phyloP scores from a whole-genome alignment of 2,329 filamentous ascomycete species.

The Fusarium incarnatum region DNA sequence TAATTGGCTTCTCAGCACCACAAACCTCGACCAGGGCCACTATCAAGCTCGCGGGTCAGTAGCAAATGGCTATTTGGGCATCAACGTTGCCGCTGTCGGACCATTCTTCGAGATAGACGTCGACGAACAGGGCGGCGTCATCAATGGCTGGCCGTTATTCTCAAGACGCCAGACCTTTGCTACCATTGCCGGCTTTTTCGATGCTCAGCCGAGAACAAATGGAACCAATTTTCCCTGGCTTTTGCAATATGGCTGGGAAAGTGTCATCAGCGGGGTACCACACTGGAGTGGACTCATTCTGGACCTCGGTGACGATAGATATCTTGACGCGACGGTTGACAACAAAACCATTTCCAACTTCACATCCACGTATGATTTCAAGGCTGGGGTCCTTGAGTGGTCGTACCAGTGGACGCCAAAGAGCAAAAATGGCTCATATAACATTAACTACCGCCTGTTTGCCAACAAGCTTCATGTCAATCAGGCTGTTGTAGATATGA shows the following conservation, averaged over 20 bases:
- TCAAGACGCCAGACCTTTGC: not conserved
- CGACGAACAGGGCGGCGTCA: not conserved
- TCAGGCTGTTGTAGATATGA: not conserved
- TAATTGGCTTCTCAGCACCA: conserved; percentile 8
- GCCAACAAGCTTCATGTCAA: conserved; percentile 4
- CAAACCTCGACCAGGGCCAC: not conserved
- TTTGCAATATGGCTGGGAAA: conserved; percentile 10
- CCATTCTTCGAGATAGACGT: not conserved
- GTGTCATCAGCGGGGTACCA: not conserved
- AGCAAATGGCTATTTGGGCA: conserved; percentile 14
- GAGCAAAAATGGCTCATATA: rapidly evolving
- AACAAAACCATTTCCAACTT: not conserved
- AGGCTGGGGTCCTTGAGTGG: not conserved
- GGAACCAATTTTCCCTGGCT: conserved; percentile 11
- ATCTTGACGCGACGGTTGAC: conserved; percentile 8
- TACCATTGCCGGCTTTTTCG: not conserved
- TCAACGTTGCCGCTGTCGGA: not conserved
- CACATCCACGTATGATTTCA: not conserved
- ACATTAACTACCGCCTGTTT: not conserved
- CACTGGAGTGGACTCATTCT: conserved; percentile 5
- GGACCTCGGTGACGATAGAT: not conserved
- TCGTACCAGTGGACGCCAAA: not conserved
- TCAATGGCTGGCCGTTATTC: conserved; percentile 14
- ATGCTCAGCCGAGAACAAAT: not conserved
- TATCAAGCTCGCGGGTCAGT: conserved; percentile 5